A percentile compares a stretch with the other conserved stretches of the same genome.
Evolutionary conservation across 2,329 filamentous ascomycete species (phyloP).

Genomic region (Nemania bipapillata): DNA sequence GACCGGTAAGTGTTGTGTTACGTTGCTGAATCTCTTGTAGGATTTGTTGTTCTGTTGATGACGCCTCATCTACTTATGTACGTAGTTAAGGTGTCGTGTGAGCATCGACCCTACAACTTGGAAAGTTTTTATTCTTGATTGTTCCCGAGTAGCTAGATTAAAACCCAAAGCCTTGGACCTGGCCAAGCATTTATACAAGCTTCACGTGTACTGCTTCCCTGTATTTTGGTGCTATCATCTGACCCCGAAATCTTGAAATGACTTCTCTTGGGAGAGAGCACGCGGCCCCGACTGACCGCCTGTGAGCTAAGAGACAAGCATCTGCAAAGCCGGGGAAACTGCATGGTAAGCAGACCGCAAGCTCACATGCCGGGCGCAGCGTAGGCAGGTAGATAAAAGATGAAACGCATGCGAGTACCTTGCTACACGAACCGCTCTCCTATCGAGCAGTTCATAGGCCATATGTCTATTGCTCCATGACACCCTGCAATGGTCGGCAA

Average conservation of each 20-base stretch:
- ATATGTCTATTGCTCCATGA: constrained; percentile 13
- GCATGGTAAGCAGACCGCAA: constrained; percentile 15
- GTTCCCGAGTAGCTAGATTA: not conserved
- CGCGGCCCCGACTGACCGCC: constrained; percentile 31
- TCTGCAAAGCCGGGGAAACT: constrained; percentile 18
- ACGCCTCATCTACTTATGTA: not conserved
- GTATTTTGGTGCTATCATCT: not conserved
- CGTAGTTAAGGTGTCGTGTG: constrained; percentile 8
- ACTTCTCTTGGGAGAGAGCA: not conserved
- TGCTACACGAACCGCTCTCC: not conserved
- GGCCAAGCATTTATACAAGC: not conserved
- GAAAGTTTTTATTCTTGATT: constrained; percentile 9
- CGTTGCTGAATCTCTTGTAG: constrained; percentile 3
- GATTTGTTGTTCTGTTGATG: not conserved
- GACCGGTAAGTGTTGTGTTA: constrained; percentile 10
- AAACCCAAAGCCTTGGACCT: constrained; percentile 19
- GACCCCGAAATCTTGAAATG: constrained; percentile 8
- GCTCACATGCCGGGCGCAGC: constrained; percentile 3
- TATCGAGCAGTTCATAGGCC: not conserved
- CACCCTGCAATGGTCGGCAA: constrained; percentile 24
- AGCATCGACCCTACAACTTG: constrained; percentile 10
- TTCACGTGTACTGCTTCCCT: not conserved
- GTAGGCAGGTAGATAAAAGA: constrained; percentile 12
- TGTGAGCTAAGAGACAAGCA: constrained; percentile 24
- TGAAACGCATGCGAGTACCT: constrained; percentile 26